Conservation (phyloP, 257 asterid species). For the Jacaranda mimosifolia region DNA sequence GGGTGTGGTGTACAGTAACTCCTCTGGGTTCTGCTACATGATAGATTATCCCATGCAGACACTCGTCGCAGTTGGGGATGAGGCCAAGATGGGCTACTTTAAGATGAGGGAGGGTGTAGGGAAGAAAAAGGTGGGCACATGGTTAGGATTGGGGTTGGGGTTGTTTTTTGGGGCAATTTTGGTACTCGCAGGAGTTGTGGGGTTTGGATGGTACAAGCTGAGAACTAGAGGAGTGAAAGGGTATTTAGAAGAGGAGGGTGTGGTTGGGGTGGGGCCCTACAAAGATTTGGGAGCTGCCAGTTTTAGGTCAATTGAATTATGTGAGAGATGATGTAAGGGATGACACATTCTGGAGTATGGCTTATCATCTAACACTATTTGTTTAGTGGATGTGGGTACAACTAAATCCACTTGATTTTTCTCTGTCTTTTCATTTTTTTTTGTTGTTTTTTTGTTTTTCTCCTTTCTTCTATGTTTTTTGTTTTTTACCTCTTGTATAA, state of each 20-base stretch:
- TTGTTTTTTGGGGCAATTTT: conserved; percentile 62
- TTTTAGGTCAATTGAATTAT: conserved; percentile 86
- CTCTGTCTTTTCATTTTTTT: background rate
- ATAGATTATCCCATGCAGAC: conserved; percentile 74
- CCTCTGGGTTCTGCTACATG: conserved; percentile 90
- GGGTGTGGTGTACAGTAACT: conserved; percentile 90
- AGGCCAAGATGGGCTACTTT: conserved; percentile 74
- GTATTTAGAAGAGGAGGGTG: conserved; percentile 62
- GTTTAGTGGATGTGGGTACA: conserved; percentile 36
- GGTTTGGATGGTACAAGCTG: conserved; percentile 55
- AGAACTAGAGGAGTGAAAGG: conserved; percentile 65
- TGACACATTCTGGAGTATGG: conserved; percentile 50
- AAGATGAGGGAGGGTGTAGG: conserved; percentile 72
- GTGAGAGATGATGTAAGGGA: conserved; percentile 74
- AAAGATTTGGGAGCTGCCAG: conserved; percentile 86
- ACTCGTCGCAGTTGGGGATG: conserved; percentile 65
- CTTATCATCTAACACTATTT: conserved; percentile 32
- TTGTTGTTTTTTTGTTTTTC: background rate
- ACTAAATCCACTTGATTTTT: conserved; percentile 26
- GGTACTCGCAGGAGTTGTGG: conserved; percentile 58
- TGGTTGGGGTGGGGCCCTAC: conserved; percentile 75
- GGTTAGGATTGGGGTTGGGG: conserved; percentile 65
- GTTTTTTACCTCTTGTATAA: conserved; percentile 7
- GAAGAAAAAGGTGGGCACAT: conserved; percentile 47
- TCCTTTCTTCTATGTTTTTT: background rate